These are phyloP conservation scores for Wickerhamomyces rabaulensis DNA, from an alignment of 805 yeast species.

Conservation along the genomic window DNA sequence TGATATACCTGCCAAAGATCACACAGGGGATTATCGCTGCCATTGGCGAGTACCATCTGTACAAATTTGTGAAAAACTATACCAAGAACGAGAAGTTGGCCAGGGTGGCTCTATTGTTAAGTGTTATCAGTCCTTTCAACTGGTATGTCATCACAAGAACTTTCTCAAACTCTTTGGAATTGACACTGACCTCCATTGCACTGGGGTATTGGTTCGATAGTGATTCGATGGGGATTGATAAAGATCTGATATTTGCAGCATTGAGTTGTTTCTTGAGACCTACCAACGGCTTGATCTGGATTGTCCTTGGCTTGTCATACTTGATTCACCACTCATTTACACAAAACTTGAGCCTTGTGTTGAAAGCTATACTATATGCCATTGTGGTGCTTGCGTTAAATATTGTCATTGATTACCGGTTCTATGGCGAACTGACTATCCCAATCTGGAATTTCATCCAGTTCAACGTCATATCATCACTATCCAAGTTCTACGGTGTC, in stretches of 20 bases:
- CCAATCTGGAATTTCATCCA: slow-evolving; percentile 69
- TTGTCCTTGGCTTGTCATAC: slow-evolving; percentile 42
- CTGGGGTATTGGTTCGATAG: slow-evolving; percentile 56
- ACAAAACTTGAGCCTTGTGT: slow-evolving; percentile 11
- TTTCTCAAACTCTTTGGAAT: slow-evolving; percentile 80
- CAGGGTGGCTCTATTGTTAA: slow-evolving; percentile 38
- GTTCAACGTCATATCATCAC: slow-evolving; percentile 69
- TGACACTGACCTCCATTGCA: slow-evolving; percentile 61
- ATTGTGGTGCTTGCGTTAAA: slow-evolving; percentile 32
- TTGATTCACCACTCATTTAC: slow-evolving; percentile 5
- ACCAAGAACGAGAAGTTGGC: slow-evolving; percentile 33
- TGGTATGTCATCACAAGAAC: slow-evolving; percentile 79
- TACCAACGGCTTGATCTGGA: slow-evolving; percentile 78
- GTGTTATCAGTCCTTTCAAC: slow-evolving; percentile 68
- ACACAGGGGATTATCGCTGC: slow-evolving; percentile 68
- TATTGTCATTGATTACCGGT: slow-evolving; percentile 47
- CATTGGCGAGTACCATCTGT: slow-evolving; percentile 59
- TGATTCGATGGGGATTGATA: slow-evolving; percentile 18
- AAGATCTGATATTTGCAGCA: slow-evolving; percentile 48
- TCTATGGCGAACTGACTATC: slow-evolving; percentile 50
- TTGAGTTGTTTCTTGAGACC: slow-evolving; percentile 75
- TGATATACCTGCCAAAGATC: slow-evolving; percentile 55
- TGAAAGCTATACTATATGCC: slow-evolving; percentile 19
- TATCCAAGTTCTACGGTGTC: slow-evolving; percentile 79
- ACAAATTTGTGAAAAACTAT: slow-evolving; percentile 37